Percentiles rank a stretch among this genome's conserved stretches.
These are phyloP conservation scores for Scheffersomyces insectosa DNA, from an alignment of 1,139 yeast genomes.

Conservation along the genomic window DNA sequence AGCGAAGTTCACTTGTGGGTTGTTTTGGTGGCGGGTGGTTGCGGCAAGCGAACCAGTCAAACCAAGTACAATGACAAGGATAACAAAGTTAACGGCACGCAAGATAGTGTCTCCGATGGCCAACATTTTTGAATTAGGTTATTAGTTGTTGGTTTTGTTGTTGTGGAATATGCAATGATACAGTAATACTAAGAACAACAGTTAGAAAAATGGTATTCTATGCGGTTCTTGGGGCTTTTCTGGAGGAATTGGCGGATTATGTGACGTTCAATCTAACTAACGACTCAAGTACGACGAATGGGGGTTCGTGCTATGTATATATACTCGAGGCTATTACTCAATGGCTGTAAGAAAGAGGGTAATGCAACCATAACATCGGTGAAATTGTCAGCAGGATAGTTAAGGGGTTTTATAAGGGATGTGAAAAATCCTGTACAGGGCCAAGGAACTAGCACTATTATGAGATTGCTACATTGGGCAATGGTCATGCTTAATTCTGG, in stretches of 20 bases:
- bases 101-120: slow-evolving; percentile 75
- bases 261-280: too few species aligned
- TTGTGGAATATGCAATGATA: background rate
- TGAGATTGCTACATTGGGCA: slow-evolving; percentile 13
- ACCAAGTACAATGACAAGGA: slow-evolving; percentile 78
- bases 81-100: slow-evolving; percentile 71
- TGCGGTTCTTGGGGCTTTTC: background rate
- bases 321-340: background rate
- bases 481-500: slow-evolving; percentile 15
- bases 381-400: slow-evolving; percentile 5
- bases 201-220: background rate
- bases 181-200: background rate
- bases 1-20: slow-evolving; percentile 86
- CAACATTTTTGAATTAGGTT: slow-evolving; percentile 34
- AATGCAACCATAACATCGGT: background rate
- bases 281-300: too few species aligned
- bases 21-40: slow-evolving; percentile 51
- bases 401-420: slow-evolving; percentile 1
- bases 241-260: too few species aligned
- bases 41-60: slow-evolving; percentile 84
- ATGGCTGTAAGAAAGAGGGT: background rate
- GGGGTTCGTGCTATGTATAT: too few species aligned
- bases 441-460: slow-evolving; percentile 2
- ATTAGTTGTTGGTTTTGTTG: slow-evolving; percentile 2
- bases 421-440: background rate